Evolutionary conservation across 1,284 basidiomycete genomes (phyloP).

Genomic region (Trametes sp.): DNA sequence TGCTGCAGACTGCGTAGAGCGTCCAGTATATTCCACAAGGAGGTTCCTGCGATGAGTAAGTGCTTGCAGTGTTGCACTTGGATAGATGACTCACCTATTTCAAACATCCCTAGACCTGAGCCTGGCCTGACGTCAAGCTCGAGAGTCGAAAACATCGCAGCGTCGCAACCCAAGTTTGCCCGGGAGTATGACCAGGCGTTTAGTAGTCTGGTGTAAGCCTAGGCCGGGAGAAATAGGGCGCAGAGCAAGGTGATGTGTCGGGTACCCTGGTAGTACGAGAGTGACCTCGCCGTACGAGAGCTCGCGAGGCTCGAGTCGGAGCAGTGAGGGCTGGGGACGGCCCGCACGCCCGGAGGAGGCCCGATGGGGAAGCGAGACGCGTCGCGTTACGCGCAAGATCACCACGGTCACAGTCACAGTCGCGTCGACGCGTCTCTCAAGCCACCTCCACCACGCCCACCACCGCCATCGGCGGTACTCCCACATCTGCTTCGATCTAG

Average conservation of each 20-base stretch:
- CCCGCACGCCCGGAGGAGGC: conserved; percentile 9
- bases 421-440: conserved; percentile 11
- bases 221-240: neutral
- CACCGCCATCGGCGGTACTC: conserved; percentile 26
- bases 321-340: neutral
- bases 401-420: conserved; percentile 20
- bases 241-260: neutral
- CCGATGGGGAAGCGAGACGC: conserved; percentile 31
- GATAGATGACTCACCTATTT: conserved; percentile 60
- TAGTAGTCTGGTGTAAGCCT: too few species aligned
- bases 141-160: conserved; percentile 65
- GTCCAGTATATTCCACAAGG: conserved; percentile 84
- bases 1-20: conserved; percentile 67
- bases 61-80: neutral
- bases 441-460: neutral
- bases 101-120: conserved; percentile 79
- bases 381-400: conserved; percentile 32
- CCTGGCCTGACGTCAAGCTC: conserved; percentile 83
- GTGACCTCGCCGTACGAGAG: too few species aligned
- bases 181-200: too few species aligned
- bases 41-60: conserved; percentile 60
- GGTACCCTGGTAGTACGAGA: neutral
- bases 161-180: too few species aligned
- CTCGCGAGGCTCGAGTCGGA: neutral
- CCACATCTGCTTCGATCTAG: neutral